Base-by-base conservation (phyloP, 1,284 basidiomycete species). In the Phellinidium pouzarii region DNA sequence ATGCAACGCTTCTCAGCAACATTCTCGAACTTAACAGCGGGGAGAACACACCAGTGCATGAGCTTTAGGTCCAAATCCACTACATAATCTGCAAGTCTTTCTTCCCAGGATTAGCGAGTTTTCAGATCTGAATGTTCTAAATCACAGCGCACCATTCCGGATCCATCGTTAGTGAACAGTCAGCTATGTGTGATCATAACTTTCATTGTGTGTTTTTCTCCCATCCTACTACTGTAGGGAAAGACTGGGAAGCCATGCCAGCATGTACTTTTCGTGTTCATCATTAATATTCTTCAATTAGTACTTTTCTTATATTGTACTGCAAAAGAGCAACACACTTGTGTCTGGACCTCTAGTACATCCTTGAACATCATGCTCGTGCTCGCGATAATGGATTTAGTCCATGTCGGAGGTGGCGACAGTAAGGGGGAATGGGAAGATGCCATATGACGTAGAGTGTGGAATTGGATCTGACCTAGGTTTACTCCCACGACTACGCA, bases 31-130 rank as follows among this genome's bases (percentile, higher is more conserved):
- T 98, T 79, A 43, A 99, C 80, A 0, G 80, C 73, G 1, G 96
- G 95, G 43, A 99, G 74, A 59, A 99, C 93, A 7, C 95, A 79
- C 95, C 95, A 99, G 26, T 93, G 80, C 95, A 99, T 98, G 22
- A 99, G 78, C 67, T 98, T 98, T 49, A 99, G 74, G 65, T 99
- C 99, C 31, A 99, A 75, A 67, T 97, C 94, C 8, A 98, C 92
- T 0, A 95, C 96, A 67, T 98, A 94, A 59, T 93, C 85, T 0
- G 96, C 94, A 5, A 98, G 77, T 58, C 90, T 91, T 52, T n/a
- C 23, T 5, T 22, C 26, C 9, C 40, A 9, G 11, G 26, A 27
- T 20, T 38, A 27, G 7, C 23, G n/a, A n/a, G 12, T 23, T 31
- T 12, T 12, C 11, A 7, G 42, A 48, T 14, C 31, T 36, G 29